Percentiles rank a stretch among this genome's conserved stretches.
phyloP scores from a whole-genome alignment of 2,329 filamentous ascomycete species.

The Aspergillus pseudoglaucus region DNA sequence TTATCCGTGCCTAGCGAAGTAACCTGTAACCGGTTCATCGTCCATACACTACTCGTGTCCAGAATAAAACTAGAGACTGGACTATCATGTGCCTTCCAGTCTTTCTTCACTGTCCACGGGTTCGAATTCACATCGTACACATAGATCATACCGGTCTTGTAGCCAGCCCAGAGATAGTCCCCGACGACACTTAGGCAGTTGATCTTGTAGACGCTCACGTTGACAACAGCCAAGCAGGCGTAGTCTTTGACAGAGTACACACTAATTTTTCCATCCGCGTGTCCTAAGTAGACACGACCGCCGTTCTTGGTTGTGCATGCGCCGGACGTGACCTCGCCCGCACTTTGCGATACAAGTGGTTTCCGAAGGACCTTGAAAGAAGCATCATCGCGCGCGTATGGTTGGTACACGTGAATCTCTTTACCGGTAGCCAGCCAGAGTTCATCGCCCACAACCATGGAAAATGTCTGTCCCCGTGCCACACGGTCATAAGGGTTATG shows the following conservation, averaged over 20 bases:
- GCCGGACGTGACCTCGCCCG: constrained; percentile 82
- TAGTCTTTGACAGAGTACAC: constrained; percentile 80
- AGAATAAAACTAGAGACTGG: constrained; percentile 71
- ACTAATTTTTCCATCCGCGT: constrained; percentile 87
- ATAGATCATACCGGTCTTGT: constrained; percentile 88
- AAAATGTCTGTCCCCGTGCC: constrained; percentile 77
- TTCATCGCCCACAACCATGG: constrained; percentile 74
- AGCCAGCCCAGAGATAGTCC: constrained; percentile 81
- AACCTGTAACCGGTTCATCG: constrained; percentile 74
- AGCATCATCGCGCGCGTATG: constrained; percentile 59
- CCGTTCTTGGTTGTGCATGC: constrained; percentile 67
- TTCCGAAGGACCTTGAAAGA: constrained; percentile 70
- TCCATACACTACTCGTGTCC: constrained; percentile 78
- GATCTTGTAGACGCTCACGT: constrained; percentile 90
- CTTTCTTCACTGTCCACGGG: constrained; percentile 89
- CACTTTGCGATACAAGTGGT: constrained; percentile 63
- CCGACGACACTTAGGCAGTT: constrained; percentile 78
- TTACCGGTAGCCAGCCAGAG: constrained; percentile 87
- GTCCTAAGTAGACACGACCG: constrained; percentile 80
- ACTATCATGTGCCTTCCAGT: constrained; percentile 86
- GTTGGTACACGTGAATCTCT: constrained; percentile 76
- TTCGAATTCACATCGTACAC: constrained; percentile 77
- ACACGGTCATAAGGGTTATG: constrained; percentile 64
- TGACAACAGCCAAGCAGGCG: constrained; percentile 71
- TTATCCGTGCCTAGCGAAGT: constrained; percentile 84